Evolutionary conservation across 2,329 filamentous ascomycete species (phyloP).

Genomic region (Aspergillus sergii): DNA sequence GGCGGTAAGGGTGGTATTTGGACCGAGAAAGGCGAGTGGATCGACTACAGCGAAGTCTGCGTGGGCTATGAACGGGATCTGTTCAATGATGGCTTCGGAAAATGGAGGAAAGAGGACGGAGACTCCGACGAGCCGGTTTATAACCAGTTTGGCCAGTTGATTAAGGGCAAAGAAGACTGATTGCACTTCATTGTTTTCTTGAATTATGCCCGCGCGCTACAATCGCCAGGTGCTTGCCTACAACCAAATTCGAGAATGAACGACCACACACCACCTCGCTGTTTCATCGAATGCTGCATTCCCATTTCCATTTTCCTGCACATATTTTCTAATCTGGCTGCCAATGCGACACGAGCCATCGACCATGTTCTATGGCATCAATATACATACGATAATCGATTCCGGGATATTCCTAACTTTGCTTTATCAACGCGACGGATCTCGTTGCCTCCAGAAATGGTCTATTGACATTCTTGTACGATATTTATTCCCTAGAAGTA

Average conservation of each 20-base stretch:
- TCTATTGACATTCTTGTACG: background rate
- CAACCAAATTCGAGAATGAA: background rate
- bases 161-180: slow-evolving; percentile 36
- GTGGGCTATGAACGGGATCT: slow-evolving; percentile 47
- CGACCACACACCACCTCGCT: background rate
- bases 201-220: background rate
- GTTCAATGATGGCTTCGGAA: slow-evolving; percentile 52
- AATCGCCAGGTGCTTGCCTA: background rate
- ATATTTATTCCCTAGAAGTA: slow-evolving; percentile 1
- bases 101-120: slow-evolving; percentile 41
- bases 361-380: background rate
- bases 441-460: background rate
- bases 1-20: slow-evolving; percentile 58
- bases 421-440: background rate
- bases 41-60: slow-evolving; percentile 53
- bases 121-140: slow-evolving; percentile 38
- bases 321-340: slow-evolving; percentile 7
- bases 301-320: slow-evolving; percentile 9
- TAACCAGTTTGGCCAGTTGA: slow-evolving; percentile 41
- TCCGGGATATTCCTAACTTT: background rate
- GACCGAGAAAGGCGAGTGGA: slow-evolving; percentile 54
- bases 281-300: background rate
- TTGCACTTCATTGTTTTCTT: background rate
- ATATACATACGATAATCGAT: background rate
- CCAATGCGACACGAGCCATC: background rate